These are phyloP conservation scores for Ascochyta lentis DNA, from an alignment of 2,329 filamentous ascomycete genomes.

Conservation along the genomic window DNA sequence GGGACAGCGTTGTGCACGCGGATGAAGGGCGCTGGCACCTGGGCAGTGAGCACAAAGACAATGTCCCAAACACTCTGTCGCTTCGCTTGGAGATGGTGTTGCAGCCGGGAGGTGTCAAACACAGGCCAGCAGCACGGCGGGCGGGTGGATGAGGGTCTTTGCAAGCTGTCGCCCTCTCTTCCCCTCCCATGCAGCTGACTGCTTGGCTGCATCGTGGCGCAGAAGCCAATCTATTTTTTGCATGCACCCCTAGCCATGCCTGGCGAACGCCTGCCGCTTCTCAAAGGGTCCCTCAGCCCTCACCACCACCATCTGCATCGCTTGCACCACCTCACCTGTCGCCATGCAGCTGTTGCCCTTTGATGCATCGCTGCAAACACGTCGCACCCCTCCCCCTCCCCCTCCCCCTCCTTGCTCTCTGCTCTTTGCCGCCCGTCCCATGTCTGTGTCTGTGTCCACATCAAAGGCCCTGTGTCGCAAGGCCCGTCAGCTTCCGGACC, in stretches of 20 bases:
- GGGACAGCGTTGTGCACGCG: conserved; percentile 12
- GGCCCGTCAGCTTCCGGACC: conserved; percentile 6
- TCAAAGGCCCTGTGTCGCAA: conserved; percentile 9
- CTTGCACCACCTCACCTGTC: conserved; percentile 8
- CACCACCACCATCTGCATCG: too few relatives aligned
- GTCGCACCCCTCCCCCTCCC: conserved; percentile 2
- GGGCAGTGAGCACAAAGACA: conserved; percentile 6
- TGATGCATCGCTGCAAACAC: conserved; percentile 18
- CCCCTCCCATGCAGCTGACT: conserved; percentile 19
- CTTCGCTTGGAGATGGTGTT: conserved; percentile 16
- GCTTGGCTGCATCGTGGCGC: conserved; percentile 20
- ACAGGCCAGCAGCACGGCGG: conserved; percentile 13
- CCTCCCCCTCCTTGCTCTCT: not conserved
- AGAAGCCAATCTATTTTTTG: conserved; percentile 19
- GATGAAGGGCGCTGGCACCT: conserved; percentile 2
- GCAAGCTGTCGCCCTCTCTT: conserved; percentile 1
- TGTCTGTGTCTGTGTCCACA: not conserved
- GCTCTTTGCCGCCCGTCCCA: not conserved
- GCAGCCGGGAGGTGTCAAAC: conserved; percentile 14
- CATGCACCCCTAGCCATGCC: conserved; percentile 12
- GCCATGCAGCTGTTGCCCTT: conserved; percentile 4
- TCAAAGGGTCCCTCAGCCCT: conserved; percentile 8
- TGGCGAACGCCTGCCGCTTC: conserved; percentile 12
- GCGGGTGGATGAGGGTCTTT: conserved; percentile 11
- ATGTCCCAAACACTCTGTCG: conserved; percentile 6